Percentiles rank a stretch among this genome's conserved stretches.
Evolutionary conservation across 257 asterid genomes (phyloP).

Genomic region (Solanum sitiens): DNA sequence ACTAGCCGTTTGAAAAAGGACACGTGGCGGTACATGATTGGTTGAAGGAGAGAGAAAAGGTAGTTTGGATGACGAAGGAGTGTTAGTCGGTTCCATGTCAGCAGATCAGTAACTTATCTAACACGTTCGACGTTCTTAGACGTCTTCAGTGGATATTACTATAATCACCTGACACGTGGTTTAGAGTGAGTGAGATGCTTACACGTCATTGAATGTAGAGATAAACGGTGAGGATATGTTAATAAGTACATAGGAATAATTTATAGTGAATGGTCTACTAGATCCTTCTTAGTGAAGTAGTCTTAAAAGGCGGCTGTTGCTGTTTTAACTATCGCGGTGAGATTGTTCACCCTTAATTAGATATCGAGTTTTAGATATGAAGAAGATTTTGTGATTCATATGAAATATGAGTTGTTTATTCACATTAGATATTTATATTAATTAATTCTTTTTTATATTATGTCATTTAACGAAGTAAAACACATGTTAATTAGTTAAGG

Average conservation of each 20-base stretch:
- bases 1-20: conserved; percentile 44
- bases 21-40: conserved; percentile 25
- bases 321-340: not conserved
- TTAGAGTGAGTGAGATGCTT: not conserved
- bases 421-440: no score
- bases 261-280: not conserved
- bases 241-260: not conserved
- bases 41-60: conserved; percentile 10
- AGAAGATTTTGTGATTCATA: no score
- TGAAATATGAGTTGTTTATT: no score
- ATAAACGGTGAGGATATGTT: not conserved
- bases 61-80: conserved; percentile 27
- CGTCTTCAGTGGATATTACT: not conserved
- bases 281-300: not conserved
- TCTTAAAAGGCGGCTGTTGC: conserved; percentile 26
- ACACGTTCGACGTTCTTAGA: conserved; percentile 12
- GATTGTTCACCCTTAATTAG: no score
- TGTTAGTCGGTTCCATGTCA: conserved; percentile 39
- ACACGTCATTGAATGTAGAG: not conserved
- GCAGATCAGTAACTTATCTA: conserved; percentile 20
- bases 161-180: not conserved
- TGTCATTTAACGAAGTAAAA: no score
- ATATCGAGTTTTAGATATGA: no score
- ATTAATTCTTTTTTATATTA: no score
- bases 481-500: no score